Evolutionary conservation across 495 filamentous ascomycete species (phyloP).

Genomic region (Penicillium macrosclerotiorum): DNA sequence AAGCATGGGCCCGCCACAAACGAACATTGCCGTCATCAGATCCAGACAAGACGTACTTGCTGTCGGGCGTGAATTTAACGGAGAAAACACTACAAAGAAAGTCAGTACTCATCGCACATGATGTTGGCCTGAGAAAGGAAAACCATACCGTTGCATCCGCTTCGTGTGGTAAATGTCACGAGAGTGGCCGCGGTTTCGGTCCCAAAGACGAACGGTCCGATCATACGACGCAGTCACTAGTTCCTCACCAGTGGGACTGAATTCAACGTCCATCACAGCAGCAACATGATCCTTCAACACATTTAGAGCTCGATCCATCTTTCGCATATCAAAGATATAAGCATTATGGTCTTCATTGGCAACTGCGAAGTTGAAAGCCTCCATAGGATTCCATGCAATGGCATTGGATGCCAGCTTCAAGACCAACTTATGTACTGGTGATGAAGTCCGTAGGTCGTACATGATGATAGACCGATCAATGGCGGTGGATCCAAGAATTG

Average conservation of each 20-base stretch:
- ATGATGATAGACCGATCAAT: slow-evolving; percentile 84
- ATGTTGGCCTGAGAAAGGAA: background rate
- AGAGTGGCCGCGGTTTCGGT: slow-evolving; percentile 74
- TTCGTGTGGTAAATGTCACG: slow-evolving; percentile 96
- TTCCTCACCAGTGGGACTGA: slow-evolving; percentile 90
- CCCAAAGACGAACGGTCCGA: slow-evolving; percentile 75
- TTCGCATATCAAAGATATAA: slow-evolving; percentile 86
- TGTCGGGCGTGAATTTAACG: slow-evolving; percentile 79
- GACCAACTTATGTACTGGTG: slow-evolving; percentile 73
- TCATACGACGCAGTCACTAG: slow-evolving; percentile 91
- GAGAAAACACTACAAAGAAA: slow-evolving; percentile 67
- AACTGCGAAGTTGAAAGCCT: slow-evolving; percentile 86
- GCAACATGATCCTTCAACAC: slow-evolving; percentile 95
- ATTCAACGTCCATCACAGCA: slow-evolving; percentile 96
- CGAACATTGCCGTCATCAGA: slow-evolving; percentile 93
- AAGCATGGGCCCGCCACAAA: slow-evolving; percentile 89
- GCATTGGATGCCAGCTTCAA: slow-evolving; percentile 82
- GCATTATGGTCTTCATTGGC: slow-evolving; percentile 78
- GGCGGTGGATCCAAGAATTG: slow-evolving; percentile 76
- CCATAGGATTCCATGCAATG: slow-evolving; percentile 93
- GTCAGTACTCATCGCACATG: slow-evolving; percentile 8
- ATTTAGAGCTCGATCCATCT: slow-evolving; percentile 78
- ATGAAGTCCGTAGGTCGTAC: slow-evolving; percentile 85
- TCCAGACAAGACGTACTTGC: slow-evolving; percentile 80
- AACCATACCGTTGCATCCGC: slow-evolving; percentile 76